phyloP scores from a whole-genome alignment of 352 stramenopile genomes.

The Phytophthora podocarpi region DNA sequence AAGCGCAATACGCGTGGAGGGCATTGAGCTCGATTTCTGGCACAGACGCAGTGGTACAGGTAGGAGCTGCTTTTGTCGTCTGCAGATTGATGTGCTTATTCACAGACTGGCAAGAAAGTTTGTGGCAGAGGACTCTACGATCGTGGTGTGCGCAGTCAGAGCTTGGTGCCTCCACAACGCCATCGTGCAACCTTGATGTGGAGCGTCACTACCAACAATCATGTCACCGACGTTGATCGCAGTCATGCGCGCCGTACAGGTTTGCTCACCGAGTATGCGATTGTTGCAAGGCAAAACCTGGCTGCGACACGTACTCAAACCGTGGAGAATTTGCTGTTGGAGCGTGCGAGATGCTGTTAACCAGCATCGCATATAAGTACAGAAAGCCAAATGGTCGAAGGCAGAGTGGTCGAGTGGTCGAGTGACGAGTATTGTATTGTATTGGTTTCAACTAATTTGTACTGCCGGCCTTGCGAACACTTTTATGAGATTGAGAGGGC shows the following conservation, averaged over 20 bases:
- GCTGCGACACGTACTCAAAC: neutral
- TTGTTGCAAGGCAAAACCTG: neutral
- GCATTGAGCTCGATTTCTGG: conserved; percentile 5
- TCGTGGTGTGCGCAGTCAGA: conserved; percentile 16
- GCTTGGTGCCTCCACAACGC: too few relatives aligned
- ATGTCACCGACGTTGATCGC: too few relatives aligned
- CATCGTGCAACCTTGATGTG: too few relatives aligned
- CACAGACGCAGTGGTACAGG: neutral
- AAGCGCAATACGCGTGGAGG: conserved; percentile 27
- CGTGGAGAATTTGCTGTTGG: conserved; percentile 6
- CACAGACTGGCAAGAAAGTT: conserved; percentile 14
- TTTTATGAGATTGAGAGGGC: neutral
- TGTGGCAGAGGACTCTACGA: neutral
- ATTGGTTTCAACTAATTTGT: too few relatives aligned
- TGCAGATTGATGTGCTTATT: conserved; percentile 6
- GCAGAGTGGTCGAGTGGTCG: neutral
- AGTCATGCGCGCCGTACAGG: neutral
- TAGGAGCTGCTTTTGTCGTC: neutral
- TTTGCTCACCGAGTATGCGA: neutral
- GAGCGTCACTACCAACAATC: too few relatives aligned
- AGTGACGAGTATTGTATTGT: neutral
- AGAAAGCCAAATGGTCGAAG: neutral
- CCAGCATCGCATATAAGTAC: too few relatives aligned
- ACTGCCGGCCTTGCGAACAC: neutral
- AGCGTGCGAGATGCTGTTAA: too few relatives aligned